Evolutionary conservation across 1,284 basidiomycete genomes (phyloP).

Genomic region (Boletus albobrunnescens): DNA sequence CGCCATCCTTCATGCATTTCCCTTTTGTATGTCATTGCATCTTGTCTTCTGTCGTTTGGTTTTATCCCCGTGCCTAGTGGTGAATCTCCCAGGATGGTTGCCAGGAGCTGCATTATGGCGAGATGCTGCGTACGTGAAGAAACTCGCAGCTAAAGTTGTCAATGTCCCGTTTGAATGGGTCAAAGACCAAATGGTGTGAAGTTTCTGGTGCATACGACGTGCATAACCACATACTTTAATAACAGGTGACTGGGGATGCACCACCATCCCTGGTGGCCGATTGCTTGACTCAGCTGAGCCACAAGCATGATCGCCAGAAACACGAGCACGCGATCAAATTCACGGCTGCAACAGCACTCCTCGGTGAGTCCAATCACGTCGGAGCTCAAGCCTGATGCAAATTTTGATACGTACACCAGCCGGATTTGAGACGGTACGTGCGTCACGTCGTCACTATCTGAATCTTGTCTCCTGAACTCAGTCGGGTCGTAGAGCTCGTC

Average conservation of each 20-base stretch:
- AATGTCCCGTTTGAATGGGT: constrained; percentile 24
- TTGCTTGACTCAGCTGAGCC: constrained; percentile 16
- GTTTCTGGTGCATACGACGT: neutral
- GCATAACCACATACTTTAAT: neutral
- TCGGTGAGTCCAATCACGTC: constrained; percentile 15
- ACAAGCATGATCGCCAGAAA: constrained; percentile 11
- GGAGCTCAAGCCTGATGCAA: neutral
- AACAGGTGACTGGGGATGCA: constrained; percentile 17
- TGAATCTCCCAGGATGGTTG: constrained; percentile 41
- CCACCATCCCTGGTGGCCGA: constrained; percentile 26
- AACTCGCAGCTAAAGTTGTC: constrained; percentile 17
- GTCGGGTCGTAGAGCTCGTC: constrained; percentile 23
- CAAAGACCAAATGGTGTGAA: constrained; percentile 16
- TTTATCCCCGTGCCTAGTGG: constrained; percentile 29
- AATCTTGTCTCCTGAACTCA: neutral
- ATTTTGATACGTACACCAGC: constrained; percentile 10
- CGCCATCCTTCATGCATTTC: constrained; percentile 22
- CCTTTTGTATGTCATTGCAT: constrained; percentile 19
- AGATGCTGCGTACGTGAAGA: constrained; percentile 17
- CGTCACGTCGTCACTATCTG: neutral
- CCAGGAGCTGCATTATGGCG: constrained; percentile 39
- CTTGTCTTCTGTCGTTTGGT: neutral
- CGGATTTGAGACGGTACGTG: constrained; percentile 27
- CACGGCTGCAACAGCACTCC: constrained; percentile 20
- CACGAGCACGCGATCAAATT: constrained; percentile 26